These are phyloP conservation scores for Ceratobasidium sp. DNA, from an alignment of 1,284 basidiomycete genomes.

Conservation along the genomic window DNA sequence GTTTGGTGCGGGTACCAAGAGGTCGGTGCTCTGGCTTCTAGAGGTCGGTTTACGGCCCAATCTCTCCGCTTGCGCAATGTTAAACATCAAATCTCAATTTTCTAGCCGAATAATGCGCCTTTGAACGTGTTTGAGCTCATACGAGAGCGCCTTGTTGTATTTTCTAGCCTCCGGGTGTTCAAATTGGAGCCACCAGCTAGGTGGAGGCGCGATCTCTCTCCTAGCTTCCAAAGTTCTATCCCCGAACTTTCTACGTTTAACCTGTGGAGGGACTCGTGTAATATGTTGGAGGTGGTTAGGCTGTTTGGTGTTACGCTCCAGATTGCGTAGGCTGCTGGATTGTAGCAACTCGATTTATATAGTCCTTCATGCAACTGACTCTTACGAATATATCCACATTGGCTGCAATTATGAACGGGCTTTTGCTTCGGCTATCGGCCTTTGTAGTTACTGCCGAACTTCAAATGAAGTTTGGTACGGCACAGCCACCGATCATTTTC, in stretches of 20 bases:
- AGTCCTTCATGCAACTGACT: too few species aligned
- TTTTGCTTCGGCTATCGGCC: background rate
- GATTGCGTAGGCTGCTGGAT: too few species aligned
- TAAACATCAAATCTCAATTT: background rate
- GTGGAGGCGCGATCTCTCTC: background rate
- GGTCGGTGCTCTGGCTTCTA: background rate
- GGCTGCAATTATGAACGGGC: too few species aligned
- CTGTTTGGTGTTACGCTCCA: conserved; percentile 7
- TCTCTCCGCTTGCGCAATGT: too few species aligned
- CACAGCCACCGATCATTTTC: conserved; percentile 36
- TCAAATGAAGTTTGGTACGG: background rate
- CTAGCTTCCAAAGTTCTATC: background rate
- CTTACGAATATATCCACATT: too few species aligned
- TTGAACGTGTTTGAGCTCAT: background rate
- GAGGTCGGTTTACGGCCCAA: background rate
- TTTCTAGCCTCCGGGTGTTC: background rate
- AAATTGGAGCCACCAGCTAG: background rate
- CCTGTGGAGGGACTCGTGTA: background rate
- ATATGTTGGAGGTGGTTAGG: background rate
- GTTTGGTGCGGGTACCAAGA: too few species aligned
- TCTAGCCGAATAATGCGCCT: background rate
- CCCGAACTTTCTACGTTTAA: background rate
- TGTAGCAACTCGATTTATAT: too few species aligned
- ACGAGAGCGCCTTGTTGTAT: background rate
- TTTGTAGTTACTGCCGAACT: background rate